A percentile compares a stretch with the other conserved stretches of the same genome.
These are phyloP conservation scores for Pleurotus pulmonarius DNA, from an alignment of 768 basidiomycete species.

Conservation along the genomic window DNA sequence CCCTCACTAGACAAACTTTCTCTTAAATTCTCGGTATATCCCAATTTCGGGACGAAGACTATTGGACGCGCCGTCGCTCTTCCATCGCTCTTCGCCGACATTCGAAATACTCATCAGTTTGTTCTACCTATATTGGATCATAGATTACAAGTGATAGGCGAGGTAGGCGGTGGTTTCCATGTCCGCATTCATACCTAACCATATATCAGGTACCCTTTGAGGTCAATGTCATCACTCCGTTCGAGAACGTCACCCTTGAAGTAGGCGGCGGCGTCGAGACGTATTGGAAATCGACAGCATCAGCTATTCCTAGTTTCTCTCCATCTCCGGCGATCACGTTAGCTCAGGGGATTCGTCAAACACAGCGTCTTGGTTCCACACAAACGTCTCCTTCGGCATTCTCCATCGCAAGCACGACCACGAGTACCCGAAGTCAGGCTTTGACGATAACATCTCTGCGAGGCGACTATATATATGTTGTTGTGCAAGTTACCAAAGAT, in stretches of 20 bases:
- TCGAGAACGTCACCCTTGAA: conserved; percentile 88
- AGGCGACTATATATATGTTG: conserved; percentile 82
- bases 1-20: conserved; percentile 67
- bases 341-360: conserved; percentile 29
- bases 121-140: conserved; percentile 86
- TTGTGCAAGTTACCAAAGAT: conserved; percentile 92
- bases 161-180: conserved; percentile 45
- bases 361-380: conserved; percentile 48
- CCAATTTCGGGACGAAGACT: conserved; percentile 95
- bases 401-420: conserved; percentile 39
- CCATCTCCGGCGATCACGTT: conserved; percentile 33
- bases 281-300: conserved; percentile 91
- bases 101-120: conserved; percentile 51
- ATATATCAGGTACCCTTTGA: conserved; percentile 76
- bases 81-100: conserved; percentile 62
- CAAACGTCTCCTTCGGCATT: conserved; percentile 72
- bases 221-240: conserved; percentile 81
- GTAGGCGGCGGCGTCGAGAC: conserved; percentile 95
- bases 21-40: conserved; percentile 92
- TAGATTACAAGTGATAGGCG: conserved; percentile 90
- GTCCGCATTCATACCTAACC: conserved; percentile 10
- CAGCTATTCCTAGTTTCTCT: conserved; percentile 35
- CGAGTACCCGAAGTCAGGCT: conserved; percentile 44
- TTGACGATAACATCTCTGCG: conserved; percentile 86
- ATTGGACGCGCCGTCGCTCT: conserved; percentile 90